Evolutionary conservation across 176 grass and related monocot genomes (phyloP), one percentile per base, ranked within the genome.

Genomic region (Typha latifolia): DNA sequence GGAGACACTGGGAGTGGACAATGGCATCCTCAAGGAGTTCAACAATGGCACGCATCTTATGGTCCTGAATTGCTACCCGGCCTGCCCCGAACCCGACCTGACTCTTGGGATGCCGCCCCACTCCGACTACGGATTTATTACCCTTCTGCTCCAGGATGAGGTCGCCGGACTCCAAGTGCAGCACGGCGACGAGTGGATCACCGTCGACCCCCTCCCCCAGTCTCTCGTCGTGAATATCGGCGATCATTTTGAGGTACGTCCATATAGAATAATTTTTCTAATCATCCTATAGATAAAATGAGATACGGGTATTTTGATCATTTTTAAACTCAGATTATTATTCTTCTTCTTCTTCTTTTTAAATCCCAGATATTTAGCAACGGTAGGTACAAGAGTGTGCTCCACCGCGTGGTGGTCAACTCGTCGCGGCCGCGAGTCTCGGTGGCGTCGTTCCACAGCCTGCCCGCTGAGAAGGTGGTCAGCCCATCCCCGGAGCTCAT

Each of bases 41-140:
- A 61, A 79, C 2, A 32, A 73, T 7, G 83, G 78, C 7, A 82
- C 94, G 12, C 94, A 97, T 18, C 61, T 97, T 22, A 74, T 92
- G 69, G 75, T 87, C 32, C 18, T 92, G 5, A 97, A 97, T 74
- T 97, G 81, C 78, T 97, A 70, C 53, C 94, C 94, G 34, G 78
- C 72, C 4, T 97, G 94, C 75, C 94, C 94, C 10, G 66, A 97
- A 65, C 94, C 94, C 1, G 76, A 89, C 20, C 72, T 97, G 1
- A 97, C 94, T 23, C 78, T 97, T 4, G 94, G 94, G 26, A 97
- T 97, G 88, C 94, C 94, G 48, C 81, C 88, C 31, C 94, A 97
- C 76, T 97, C 94, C 0, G 94, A 97, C 78, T 97, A 90, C 51
- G 94, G 94, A 3, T 88, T 92, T 66, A 79, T 97, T 24, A 97